Evolutionary conservation across 2,329 filamentous ascomycete genomes (phyloP).

Genomic region (Sphaerulina vaccinii): DNA sequence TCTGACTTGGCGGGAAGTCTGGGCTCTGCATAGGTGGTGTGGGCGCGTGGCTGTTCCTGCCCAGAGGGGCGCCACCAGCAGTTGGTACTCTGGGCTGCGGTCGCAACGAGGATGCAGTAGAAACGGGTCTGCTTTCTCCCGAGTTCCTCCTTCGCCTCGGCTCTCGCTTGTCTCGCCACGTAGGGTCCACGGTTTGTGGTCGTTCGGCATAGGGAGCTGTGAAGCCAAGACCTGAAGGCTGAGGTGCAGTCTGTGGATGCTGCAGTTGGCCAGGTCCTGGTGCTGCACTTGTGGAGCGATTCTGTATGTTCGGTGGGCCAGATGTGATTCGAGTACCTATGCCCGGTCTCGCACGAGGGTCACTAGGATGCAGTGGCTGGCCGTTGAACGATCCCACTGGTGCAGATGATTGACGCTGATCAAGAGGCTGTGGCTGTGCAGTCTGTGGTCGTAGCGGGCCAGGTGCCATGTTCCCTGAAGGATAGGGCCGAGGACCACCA

Average conservation of each 20-base stretch:
- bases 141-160: conserved; percentile 19
- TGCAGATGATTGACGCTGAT: conserved; percentile 23
- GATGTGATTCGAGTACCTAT: conserved; percentile 35
- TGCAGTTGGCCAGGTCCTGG: conserved; percentile 24
- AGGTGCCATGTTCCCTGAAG: conserved; percentile 15
- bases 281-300: conserved; percentile 8
- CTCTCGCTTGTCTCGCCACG: conserved; percentile 17
- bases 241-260: conserved; percentile 24
- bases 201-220: conserved; percentile 46
- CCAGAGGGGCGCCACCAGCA: conserved; percentile 1
- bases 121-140: conserved; percentile 6
- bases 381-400: conserved; percentile 12
- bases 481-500: conserved; percentile 21
- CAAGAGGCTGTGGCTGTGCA: conserved; percentile 23
- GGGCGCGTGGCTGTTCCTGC: conserved; percentile 14
- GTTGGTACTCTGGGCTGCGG: neutral
- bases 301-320: conserved; percentile 31
- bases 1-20: conserved; percentile 24
- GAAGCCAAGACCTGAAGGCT: conserved; percentile 36
- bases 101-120: neutral
- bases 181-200: conserved; percentile 22
- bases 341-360: conserved; percentile 25
- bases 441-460: conserved; percentile 20
- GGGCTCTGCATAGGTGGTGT: conserved; percentile 21
- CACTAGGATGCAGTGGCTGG: conserved; percentile 20